Evolutionary conservation across 176 grass and related monocot species (phyloP), one percentile per base, ranked within the genome.

Genomic region (Paspalum vaginatum): DNA sequence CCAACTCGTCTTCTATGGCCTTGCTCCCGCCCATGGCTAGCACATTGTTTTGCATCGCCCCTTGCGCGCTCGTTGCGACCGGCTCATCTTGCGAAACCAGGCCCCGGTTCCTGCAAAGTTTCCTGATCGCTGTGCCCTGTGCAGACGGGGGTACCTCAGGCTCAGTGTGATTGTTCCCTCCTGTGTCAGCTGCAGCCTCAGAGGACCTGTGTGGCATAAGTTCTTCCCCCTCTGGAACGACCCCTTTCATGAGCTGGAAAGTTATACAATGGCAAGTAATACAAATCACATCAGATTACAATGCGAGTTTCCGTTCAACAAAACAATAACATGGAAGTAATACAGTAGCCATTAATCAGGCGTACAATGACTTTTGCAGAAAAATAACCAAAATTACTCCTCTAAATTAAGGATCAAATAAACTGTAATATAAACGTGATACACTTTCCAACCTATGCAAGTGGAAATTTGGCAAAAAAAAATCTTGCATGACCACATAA

Each of bases 171-270:
- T 13, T 56, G 10, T n/a, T 57, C 70, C 4, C 60, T 24, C 14
- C 13, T 2, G 79, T 69, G 16, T 40, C 47, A 11, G 0, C 9
- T 65, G 18, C 8, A 13, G 17, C 48, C 50, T 14, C 14, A 68
- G n/a, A 72, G 17, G 70, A 54, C 48, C 70, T 12, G 26, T 39
- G 48, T 2, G 49, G 48, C 70, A 72, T 53, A 54, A 72, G 72
- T 51, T 56, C 91, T 73, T 85, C 87, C 2, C 89, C 87, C 5
- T 80, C 79, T 16, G 14, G 43, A 15, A 94, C 87, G 2, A 80
- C 68, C 17, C 81, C 85, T 60, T 85, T 91, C 95, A 94, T 98
- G 16, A 94, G 57, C 92, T 94, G 32, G 3, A 49, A 72, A 20
- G n/a, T n/a, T n/a, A n/a, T n/a, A n/a, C 9, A 52, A 38, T 60